Evolutionary conservation across 768 basidiomycete species (phyloP), one percentile per base, ranked within the genome.

Genomic region (Coprinopsis sp.): DNA sequence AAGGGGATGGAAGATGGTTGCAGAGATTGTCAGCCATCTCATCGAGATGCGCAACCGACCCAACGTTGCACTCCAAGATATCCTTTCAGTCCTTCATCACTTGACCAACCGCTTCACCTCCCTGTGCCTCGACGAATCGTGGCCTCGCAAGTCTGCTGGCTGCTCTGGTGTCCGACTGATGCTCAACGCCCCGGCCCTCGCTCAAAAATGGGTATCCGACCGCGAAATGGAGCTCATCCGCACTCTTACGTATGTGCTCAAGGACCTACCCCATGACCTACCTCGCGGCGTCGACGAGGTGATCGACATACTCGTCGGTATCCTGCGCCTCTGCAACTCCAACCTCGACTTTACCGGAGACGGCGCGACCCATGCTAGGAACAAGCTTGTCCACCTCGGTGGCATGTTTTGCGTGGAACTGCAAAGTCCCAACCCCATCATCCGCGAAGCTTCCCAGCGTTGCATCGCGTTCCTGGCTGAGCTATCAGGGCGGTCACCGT

Each of bases 201-300:
- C 85, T 14, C 70, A 77, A 38, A 79, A 77, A 53, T 92, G 93
- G 88, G 75, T 91, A 44, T 75, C 78, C 50, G 89, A 94, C 44
- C 83, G 91, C 38, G 89, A 95, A 62, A 75, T 89, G 24, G 95
- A 98, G 53, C 80, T 96, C 51, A 79, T 92, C 44, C 87, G 93
- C 42, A 91, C 88, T 4, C 75, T 98, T 21, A 72, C 97, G 24
- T 91, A 92, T 57, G 84, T 94, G 51, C 71, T 99, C 38, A 96
- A 98, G 61, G 95, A 98, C 59, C 86, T 96, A 57, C 93, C 95
- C 0, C 78, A 80, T 52, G 94, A 97, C 56, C 74, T 93, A 18
- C 90, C 93, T 13, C 79, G 81, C 5, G 82, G 93, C 53, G 79
- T 91, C 22, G 78, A 84, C 25, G 80, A 86, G 37, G 87, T 95